phyloP scores from a whole-genome alignment of 2,329 filamentous ascomycete genomes.

The Cladophialophora immunda region DNA sequence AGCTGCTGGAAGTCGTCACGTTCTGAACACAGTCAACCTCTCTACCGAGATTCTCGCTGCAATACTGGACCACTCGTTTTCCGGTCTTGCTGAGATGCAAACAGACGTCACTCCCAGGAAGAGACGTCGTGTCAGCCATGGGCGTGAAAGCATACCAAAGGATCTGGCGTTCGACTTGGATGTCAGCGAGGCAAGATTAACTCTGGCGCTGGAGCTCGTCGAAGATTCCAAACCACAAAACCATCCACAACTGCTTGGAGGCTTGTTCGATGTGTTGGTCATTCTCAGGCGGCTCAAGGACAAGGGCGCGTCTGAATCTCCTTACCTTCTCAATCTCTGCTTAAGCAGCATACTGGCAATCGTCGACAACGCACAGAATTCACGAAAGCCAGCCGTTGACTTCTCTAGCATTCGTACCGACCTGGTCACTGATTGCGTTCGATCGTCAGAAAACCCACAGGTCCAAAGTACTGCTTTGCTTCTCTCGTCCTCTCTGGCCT shows the following conservation, averaged over 20 bases:
- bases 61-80: constrained; percentile 77
- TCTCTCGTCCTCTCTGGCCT: constrained; percentile 84
- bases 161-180: constrained; percentile 29
- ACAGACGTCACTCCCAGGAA: constrained; percentile 78
- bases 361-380: constrained; percentile 74
- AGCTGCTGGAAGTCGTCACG: constrained; percentile 33
- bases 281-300: constrained; percentile 86
- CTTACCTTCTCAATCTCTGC: constrained; percentile 87
- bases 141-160: constrained; percentile 59
- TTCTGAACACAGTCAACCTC: constrained; percentile 34
- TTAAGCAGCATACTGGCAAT: constrained; percentile 84
- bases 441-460: constrained; percentile 88
- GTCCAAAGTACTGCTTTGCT: constrained; percentile 92
- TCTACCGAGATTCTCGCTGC: constrained; percentile 63
- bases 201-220: constrained; percentile 86
- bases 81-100: constrained; percentile 72
- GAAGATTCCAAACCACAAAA: constrained; percentile 79
- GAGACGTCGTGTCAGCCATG: constrained; percentile 79
- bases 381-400: constrained; percentile 69
- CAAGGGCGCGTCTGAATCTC: constrained; percentile 83
- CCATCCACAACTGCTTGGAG: constrained; percentile 77
- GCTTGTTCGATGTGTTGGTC: constrained; percentile 83
- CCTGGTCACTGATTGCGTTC: constrained; percentile 90
- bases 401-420: constrained; percentile 84
- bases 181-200: constrained; percentile 50